Conservation (phyloP, 805 yeast genomes). For the Teunomyces funiuensis region DNA sequence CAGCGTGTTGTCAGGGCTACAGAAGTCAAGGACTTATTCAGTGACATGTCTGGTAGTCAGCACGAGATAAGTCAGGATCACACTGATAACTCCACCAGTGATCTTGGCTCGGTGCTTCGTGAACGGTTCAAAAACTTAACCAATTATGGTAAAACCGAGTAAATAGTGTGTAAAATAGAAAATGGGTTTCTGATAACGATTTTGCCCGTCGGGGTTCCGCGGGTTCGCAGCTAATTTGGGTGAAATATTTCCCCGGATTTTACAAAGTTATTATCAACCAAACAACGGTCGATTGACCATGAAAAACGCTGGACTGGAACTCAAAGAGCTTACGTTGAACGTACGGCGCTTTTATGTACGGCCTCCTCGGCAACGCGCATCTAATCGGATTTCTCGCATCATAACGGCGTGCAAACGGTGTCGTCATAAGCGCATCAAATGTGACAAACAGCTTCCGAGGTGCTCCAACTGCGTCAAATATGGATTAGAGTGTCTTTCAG, state of each 20-base stretch:
- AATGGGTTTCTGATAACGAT: not conserved
- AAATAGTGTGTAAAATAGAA: not conserved
- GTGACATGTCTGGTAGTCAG: constrained; percentile 10
- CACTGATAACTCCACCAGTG: constrained; percentile 22
- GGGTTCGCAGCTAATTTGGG: not conserved
- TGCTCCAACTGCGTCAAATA: constrained; percentile 1
- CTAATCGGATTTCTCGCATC: not conserved
- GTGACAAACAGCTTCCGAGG: not conserved
- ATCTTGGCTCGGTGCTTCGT: constrained; percentile 21
- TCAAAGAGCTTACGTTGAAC: not conserved
- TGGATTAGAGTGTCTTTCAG: not conserved
- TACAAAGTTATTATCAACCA: too few relatives aligned
- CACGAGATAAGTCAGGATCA: constrained; percentile 9
- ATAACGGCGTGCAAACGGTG: constrained; percentile 4
- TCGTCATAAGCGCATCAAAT: constrained; percentile 2
- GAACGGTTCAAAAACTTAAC: constrained; percentile 23
- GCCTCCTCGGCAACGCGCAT: not conserved
- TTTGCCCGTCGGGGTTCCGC: constrained; percentile 3
- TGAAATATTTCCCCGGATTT: not conserved
- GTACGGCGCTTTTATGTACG: not conserved
- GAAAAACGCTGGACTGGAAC: not conserved
- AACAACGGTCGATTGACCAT: too few relatives aligned
- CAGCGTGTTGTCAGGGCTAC: not conserved
- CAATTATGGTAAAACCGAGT: constrained; percentile 10
- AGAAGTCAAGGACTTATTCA: constrained; percentile 13